Evolutionary conservation across 1,284 basidiomycete species (phyloP).

Genomic region (Moesziomyces aphidis): DNA sequence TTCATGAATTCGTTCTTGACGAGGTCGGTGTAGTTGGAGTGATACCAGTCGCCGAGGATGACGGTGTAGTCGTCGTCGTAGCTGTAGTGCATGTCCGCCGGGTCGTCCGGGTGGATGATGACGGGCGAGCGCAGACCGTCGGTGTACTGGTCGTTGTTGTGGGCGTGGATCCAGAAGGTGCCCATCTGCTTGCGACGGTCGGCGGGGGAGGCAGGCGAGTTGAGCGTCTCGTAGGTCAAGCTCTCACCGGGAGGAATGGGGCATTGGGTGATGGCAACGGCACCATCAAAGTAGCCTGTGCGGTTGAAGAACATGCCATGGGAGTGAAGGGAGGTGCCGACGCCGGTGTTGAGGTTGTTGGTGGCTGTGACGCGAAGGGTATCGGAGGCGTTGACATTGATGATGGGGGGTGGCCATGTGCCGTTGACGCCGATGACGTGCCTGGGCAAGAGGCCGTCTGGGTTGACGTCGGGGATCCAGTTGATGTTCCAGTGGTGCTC

Average conservation of each 20-base stretch:
- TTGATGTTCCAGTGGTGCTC: conserved; percentile 77
- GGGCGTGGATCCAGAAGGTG: conserved; percentile 70
- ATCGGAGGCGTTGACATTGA: conserved; percentile 64
- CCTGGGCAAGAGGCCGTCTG: conserved; percentile 57
- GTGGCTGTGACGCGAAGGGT: conserved; percentile 56
- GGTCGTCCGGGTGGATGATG: conserved; percentile 64
- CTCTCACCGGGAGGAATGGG: conserved; percentile 60
- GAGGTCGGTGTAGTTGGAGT: conserved; percentile 54
- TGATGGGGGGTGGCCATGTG: conserved; percentile 58
- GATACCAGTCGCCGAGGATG: conserved; percentile 80
- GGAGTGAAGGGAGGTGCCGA: conserved; percentile 60
- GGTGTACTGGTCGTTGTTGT: conserved; percentile 61
- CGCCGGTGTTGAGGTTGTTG: conserved; percentile 56
- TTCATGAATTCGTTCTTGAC: conserved; percentile 75
- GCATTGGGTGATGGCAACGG: conserved; percentile 63
- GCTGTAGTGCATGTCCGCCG: conserved; percentile 68
- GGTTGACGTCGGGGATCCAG: conserved; percentile 62
- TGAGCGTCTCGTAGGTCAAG: conserved; percentile 54
- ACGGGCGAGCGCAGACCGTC: conserved; percentile 64
- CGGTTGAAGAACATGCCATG: conserved; percentile 65
- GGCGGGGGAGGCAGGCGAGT: conserved; percentile 34
- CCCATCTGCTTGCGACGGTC: conserved; percentile 62
- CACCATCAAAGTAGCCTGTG: conserved; percentile 58
- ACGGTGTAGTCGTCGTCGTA: conserved; percentile 95
- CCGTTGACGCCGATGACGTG: conserved; percentile 62